Conservation (phyloP, 2,329 filamentous ascomycete species). For the Pestalotiopsis sp. region DNA sequence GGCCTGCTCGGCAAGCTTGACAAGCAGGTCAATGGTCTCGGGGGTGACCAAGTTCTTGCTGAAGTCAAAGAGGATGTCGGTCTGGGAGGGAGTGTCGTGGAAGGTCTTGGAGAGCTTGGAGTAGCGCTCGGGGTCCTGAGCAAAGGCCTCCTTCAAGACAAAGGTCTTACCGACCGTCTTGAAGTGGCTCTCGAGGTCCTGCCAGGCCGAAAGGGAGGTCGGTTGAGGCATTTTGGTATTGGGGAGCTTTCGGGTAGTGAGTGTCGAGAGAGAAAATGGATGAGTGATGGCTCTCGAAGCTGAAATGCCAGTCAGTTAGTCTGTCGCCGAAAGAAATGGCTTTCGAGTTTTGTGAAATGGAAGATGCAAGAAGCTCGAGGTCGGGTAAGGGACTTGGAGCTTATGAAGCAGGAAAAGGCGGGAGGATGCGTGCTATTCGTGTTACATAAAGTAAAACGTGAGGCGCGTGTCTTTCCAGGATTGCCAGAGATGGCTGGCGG, state of each 20-base stretch:
- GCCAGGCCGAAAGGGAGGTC: constrained; percentile 83
- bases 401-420: not conserved
- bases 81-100: constrained; percentile 72
- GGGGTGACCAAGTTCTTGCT: constrained; percentile 98
- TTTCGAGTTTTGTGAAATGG: not conserved
- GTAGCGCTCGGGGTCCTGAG: constrained; percentile 85
- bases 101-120: constrained; percentile 87
- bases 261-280: not conserved
- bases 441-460: not conserved
- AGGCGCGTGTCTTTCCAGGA: constrained; percentile 6
- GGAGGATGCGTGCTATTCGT: not conserved
- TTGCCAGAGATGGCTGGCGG: not conserved
- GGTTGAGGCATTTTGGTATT: constrained; percentile 73
- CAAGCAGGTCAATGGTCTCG: constrained; percentile 82
- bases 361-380: not conserved
- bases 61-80: constrained; percentile 95
- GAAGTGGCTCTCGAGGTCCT: constrained; percentile 88
- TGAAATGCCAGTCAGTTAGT: not conserved
- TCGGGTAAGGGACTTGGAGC: not conserved
- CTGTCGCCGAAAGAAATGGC: not conserved
- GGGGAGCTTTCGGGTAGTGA: not conserved
- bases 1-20: constrained; percentile 90
- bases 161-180: constrained; percentile 83
- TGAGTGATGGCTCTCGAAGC: not conserved
- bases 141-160: constrained; percentile 89